phyloP scores from a whole-genome alignment of 768 basidiomycete species.

The Termitomyces sp. region DNA sequence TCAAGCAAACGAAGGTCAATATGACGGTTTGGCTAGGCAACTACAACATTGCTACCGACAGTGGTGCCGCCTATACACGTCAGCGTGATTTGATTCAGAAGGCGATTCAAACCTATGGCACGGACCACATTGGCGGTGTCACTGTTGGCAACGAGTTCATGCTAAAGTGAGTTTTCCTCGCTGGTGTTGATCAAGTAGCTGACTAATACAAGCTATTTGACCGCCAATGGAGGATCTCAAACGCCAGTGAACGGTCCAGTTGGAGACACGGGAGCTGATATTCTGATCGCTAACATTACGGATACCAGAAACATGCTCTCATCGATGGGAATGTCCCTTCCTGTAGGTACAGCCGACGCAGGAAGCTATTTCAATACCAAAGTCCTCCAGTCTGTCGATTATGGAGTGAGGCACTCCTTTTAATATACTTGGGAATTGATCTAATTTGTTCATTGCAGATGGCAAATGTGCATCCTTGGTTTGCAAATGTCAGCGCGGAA shows the following conservation, averaged over 20 bases:
- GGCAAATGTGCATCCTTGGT: conserved; percentile 94
- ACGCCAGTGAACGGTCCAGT: conserved; percentile 45
- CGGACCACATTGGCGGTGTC: conserved; percentile 67
- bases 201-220: conserved; percentile 47
- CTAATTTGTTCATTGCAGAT: conserved; percentile 35
- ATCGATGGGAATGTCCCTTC: conserved; percentile 51
- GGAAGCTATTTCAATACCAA: conserved; percentile 77
- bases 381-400: conserved; percentile 60
- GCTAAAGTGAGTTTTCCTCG: conserved; percentile 49
- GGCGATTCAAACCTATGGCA: conserved; percentile 75
- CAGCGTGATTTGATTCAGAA: conserved; percentile 64
- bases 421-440: neutral
- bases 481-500: conserved; percentile 69
- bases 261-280: conserved; percentile 57
- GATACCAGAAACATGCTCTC: conserved; percentile 56
- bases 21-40: conserved; percentile 76
- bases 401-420: conserved; percentile 44
- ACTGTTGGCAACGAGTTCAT: conserved; percentile 94
- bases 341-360: conserved; percentile 80
- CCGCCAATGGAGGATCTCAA: conserved; percentile 37
- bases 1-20: conserved; percentile 84
- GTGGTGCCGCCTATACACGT: conserved; percentile 60
- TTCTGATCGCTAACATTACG: conserved; percentile 59
- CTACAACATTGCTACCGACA: conserved; percentile 58
- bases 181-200: neutral